These are phyloP conservation scores for Polysphondylium violaceum DNA, from an alignment of 78 protist genomes.

Conservation along the genomic window DNA sequence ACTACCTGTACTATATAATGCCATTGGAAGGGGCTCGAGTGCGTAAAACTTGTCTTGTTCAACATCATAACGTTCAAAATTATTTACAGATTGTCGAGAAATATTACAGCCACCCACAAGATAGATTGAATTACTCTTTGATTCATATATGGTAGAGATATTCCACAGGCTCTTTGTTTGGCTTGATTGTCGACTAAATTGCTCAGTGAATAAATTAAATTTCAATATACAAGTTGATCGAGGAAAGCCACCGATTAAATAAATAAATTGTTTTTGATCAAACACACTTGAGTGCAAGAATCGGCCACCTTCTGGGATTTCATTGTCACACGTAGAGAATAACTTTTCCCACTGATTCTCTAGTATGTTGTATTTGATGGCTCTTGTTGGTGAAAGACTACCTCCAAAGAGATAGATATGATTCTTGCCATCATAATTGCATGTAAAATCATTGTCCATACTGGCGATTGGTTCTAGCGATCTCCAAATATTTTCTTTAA, in stretches of 20 bases:
- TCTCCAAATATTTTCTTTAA: conserved; percentile 27
- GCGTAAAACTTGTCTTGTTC: conserved; percentile 17
- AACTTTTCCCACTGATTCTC: conserved; percentile 56
- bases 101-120: conserved; percentile 66
- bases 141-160: neutral
- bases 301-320: conserved; percentile 69
- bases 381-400: conserved; percentile 36
- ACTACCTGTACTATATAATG: conserved; percentile 9
- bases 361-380: neutral
- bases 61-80: conserved; percentile 57
- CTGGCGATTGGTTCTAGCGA: conserved; percentile 16
- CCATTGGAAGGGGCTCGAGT: conserved; percentile 7
- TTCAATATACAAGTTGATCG: conserved; percentile 9
- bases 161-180: neutral
- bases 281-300: conserved; percentile 49
- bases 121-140: conserved; percentile 13
- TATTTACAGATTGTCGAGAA: conserved; percentile 26
- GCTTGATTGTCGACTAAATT: conserved; percentile 19
- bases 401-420: conserved; percentile 61
- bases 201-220: conserved; percentile 27
- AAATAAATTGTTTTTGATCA: conserved; percentile 46
- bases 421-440: conserved; percentile 35
- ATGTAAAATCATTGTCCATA: conserved; percentile 69
- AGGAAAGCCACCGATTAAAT: conserved; percentile 71
- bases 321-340: neutral